These are phyloP conservation scores for Phyllosticta paracitricarpa DNA, from an alignment of 2,329 filamentous ascomycete genomes.

Conservation along the genomic window DNA sequence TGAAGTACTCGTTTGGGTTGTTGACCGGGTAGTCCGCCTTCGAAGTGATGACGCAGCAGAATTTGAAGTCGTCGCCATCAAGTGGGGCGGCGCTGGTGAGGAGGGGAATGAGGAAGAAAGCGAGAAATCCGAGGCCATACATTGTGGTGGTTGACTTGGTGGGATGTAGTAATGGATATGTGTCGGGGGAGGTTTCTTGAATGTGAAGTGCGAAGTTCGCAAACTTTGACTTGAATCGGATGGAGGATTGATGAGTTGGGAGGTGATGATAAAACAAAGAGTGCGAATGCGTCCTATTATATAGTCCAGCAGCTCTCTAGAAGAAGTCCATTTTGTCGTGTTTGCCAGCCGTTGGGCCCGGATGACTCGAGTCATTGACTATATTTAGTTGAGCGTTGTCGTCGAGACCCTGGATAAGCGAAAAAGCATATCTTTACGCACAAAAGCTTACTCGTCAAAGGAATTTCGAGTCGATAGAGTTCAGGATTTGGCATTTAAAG, in stretches of 20 bases:
- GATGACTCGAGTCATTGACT: neutral
- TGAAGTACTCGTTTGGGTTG: neutral
- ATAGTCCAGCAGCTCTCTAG: neutral
- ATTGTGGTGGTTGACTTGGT: neutral
- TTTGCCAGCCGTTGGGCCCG: neutral
- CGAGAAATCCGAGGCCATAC: neutral
- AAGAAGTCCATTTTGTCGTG: neutral
- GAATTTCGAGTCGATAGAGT: neutral
- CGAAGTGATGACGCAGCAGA: neutral
- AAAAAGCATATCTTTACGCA: neutral
- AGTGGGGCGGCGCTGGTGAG: neutral
- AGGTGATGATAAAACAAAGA: neutral
- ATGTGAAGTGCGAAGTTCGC: neutral
- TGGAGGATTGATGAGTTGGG: neutral
- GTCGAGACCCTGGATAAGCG: neutral
- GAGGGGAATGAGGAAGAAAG: neutral
- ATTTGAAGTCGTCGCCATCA: neutral
- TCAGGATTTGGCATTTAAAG: neutral
- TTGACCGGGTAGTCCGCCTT: neutral
- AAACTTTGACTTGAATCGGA: neutral
- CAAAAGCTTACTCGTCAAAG: neutral
- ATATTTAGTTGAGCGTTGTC: neutral
- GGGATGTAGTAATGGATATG: neutral
- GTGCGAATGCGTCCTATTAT: neutral
- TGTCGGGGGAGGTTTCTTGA: neutral